Evolutionary conservation across 495 filamentous ascomycete species (phyloP), one percentile per base, ranked within the genome.

Genomic region (Oidiodendron maius): DNA sequence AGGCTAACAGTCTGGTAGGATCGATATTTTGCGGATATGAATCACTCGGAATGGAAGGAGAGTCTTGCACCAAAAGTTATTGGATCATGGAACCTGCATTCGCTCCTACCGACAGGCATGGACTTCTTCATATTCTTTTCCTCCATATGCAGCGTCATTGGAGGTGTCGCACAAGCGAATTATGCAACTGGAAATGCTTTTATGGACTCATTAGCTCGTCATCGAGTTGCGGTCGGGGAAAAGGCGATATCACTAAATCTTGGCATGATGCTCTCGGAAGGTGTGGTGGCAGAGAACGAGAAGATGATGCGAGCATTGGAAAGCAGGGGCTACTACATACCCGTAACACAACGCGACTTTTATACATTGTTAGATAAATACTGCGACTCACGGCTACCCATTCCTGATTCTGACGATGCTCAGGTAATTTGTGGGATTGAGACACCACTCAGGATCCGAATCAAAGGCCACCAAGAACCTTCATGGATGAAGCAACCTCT

Each of bases 61-160:
- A n/a, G 9, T 9, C 9, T 34, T n/a, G n/a, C 30, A n/a, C n/a
- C 30, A 9, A 34, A 34, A 34, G 30, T 34, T n/a, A 9, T 9
- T 16, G 18, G 18, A 10, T 21, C 65, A 12, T 67, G 69, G 68
- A 72, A 82, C 57, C 61, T 84, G 43, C 78, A 83, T 57, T 58
- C 71, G 25, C 54, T 57, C 3, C 65, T 82, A 10, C n/a, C n/a
- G n/a, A 57, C 25, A 35, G 61, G 3, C 64, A 71, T 84, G 1
- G 82, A 84, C 58, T 86, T 86, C 67, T 84, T 85, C 61, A 64
- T 83, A 16, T 69, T 71, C 30, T 72, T 83, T 37, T 82, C 78
- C 2, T 85, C 82, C 9, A 64, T 81, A 11, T 64, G 75, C n/a
- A 76, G 74, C 30, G 63, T 76, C 13, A 65, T 82, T 25, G 82